Percentiles rank a stretch among this genome's conserved stretches.
These are phyloP conservation scores for Penicillium sp. DNA, from an alignment of 2,329 filamentous ascomycete genomes.

Conservation along the genomic window DNA sequence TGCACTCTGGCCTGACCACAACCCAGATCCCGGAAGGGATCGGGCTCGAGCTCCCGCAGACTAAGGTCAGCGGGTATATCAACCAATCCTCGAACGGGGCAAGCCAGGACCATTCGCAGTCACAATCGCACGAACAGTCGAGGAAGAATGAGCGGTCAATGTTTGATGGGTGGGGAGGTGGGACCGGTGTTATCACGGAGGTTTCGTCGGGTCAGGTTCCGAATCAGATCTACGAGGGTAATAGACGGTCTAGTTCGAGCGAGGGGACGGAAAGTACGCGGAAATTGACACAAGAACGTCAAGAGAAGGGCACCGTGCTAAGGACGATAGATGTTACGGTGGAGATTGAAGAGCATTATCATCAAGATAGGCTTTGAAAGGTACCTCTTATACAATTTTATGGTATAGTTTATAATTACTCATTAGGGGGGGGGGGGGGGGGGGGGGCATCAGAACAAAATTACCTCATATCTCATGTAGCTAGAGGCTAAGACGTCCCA, in stretches of 20 bases:
- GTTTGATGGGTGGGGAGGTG: conserved; percentile 8
- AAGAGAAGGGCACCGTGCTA: conserved; percentile 12
- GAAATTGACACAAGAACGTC: conserved; percentile 11
- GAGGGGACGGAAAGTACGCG: conserved; percentile 18
- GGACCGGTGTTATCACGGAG: conserved; percentile 5
- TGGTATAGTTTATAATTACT: too few relatives aligned
- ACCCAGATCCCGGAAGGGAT: conserved; percentile 17
- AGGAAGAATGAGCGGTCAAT: conserved; percentile 1
- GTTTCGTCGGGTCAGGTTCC: conserved; percentile 2
- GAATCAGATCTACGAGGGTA: neutral
- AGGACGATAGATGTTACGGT: conserved; percentile 24
- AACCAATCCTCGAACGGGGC: conserved; percentile 10
- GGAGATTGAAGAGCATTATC: conserved; percentile 11
- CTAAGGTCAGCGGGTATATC: conserved; percentile 10
- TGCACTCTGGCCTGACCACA: conserved; percentile 23
- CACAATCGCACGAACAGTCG: neutral
- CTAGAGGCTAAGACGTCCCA: too few relatives aligned
- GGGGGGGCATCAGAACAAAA: too few relatives aligned
- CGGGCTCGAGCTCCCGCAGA: conserved; percentile 13
- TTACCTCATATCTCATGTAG: too few relatives aligned
- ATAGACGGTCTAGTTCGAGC: conserved; percentile 6
- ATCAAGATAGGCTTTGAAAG: too few relatives aligned
- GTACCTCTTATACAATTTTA: too few relatives aligned
- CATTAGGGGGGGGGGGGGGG: too few relatives aligned
- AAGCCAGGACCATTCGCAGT: conserved; percentile 1